Percentiles rank a stretch among this genome's conserved stretches.
phyloP scores from a whole-genome alignment of 2,329 filamentous ascomycete genomes.

The Gremmenia infestans region DNA sequence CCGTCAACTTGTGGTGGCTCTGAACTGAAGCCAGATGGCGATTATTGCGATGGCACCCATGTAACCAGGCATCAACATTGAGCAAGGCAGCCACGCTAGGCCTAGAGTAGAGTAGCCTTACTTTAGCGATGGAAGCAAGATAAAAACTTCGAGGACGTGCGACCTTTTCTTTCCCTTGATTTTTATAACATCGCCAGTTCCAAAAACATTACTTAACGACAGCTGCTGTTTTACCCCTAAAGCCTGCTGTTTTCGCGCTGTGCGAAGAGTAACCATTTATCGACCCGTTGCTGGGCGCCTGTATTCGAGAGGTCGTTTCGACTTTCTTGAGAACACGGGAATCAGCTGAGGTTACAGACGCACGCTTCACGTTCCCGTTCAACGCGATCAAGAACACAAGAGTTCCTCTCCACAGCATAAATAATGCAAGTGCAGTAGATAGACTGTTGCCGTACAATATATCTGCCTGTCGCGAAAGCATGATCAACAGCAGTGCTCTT shows the following conservation, averaged over 20 bases:
- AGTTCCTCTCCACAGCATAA: no score
- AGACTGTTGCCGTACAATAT: no score
- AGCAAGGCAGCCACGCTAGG: not conserved
- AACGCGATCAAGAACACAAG: no score
- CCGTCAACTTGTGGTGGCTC: no score
- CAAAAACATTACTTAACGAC: slow-evolving; percentile 51
- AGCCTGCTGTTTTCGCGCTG: slow-evolving; percentile 64
- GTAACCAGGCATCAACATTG: no score
- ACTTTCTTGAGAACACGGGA: slow-evolving; percentile 61
- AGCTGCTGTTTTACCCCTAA: slow-evolving; percentile 40
- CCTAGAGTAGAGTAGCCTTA: no score
- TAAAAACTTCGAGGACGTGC: slow-evolving; percentile 14
- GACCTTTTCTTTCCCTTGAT: slow-evolving; percentile 36
- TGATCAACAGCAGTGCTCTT: no score
- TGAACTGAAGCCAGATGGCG: no score
- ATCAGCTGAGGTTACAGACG: slow-evolving; percentile 66
- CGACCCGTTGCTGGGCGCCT: slow-evolving; percentile 68
- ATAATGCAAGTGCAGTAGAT: no score
- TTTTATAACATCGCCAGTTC: slow-evolving; percentile 44
- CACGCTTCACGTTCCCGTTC: not conserved
- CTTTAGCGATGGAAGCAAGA: not conserved
- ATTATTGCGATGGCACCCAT: no score
- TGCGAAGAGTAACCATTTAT: slow-evolving; percentile 50
- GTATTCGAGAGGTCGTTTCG: slow-evolving; percentile 60
- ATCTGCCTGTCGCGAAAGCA: no score